These are phyloP conservation scores for Gracilaria gracilis DNA, from an alignment of 23 red algal genomes.

Conservation along the genomic window DNA sequence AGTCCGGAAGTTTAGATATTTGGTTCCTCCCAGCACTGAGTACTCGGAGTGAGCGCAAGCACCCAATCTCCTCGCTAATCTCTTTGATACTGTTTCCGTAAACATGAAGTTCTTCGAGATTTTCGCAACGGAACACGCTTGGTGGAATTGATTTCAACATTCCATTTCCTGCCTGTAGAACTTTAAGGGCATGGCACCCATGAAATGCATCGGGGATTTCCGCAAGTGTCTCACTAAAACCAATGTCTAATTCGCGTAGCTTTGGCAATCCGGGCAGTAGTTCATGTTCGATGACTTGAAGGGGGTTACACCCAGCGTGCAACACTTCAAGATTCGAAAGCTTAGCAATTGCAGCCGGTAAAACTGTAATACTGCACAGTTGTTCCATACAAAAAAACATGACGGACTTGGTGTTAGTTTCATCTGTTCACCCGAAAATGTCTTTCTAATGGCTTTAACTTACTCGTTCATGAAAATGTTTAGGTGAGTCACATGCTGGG, in stretches of 20 bases:
- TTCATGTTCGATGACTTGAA: conserved; percentile 39
- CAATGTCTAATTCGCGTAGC: conserved; percentile 71
- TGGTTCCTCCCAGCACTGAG: conserved; percentile 94
- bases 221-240: conserved; percentile 69
- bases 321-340: conserved; percentile 58
- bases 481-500: conserved; percentile 48
- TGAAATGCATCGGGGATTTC: conserved; percentile 67
- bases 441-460: neutral
- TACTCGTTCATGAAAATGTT: conserved; percentile 85
- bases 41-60: conserved; percentile 56
- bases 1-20: conserved; percentile 72
- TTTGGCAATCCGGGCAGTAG: conserved; percentile 50
- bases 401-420: neutral
- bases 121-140: conserved; percentile 40
- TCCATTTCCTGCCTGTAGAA: conserved; percentile 71
- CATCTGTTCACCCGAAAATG: neutral
- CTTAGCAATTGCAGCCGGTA: conserved; percentile 66
- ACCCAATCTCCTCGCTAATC: conserved; percentile 58
- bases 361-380: conserved; percentile 42
- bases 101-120: conserved; percentile 76
- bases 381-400: neutral
- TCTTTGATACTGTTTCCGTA: conserved; percentile 81
- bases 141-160: conserved; percentile 53
- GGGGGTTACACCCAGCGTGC: conserved; percentile 76
- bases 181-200: conserved; percentile 21